Conservation (phyloP, 345 rosid species). For the Aegle marmelos region DNA sequence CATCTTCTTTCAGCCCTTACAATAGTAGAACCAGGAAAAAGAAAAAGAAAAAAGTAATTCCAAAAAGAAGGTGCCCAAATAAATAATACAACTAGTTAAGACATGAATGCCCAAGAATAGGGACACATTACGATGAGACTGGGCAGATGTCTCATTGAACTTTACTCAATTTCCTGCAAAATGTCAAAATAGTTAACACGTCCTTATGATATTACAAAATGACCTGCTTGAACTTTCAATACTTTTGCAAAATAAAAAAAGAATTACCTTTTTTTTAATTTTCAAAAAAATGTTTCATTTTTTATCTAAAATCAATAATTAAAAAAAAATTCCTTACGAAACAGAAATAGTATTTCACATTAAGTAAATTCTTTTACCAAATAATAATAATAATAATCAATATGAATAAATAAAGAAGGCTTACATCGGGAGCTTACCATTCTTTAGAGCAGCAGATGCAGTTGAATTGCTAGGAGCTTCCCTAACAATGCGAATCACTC, state of each 20-base stretch:
- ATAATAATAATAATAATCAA: neutral
- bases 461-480: conserved; percentile 60
- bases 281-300: too few species aligned
- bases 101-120: neutral
- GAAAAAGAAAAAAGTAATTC: neutral
- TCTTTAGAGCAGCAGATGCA: conserved; percentile 63
- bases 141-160: too few species aligned
- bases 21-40: neutral
- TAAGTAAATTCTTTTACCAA: too few species aligned
- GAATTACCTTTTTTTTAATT: too few species aligned
- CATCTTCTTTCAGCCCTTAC: neutral
- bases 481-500: conserved; percentile 58
- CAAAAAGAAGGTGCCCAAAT: neutral
- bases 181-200: too few species aligned
- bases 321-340: neutral
- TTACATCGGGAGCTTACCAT: conserved; percentile 36
- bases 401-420: neutral
- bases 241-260: too few species aligned
- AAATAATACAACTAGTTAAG: neutral
- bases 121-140: too few species aligned
- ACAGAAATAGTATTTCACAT: neutral
- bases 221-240: too few species aligned
- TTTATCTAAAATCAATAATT: too few species aligned
- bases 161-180: too few species aligned
- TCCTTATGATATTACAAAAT: too few species aligned